Conservation (phyloP, 2,329 filamentous ascomycete species). For the Sclerotinia spermophila region DNA sequence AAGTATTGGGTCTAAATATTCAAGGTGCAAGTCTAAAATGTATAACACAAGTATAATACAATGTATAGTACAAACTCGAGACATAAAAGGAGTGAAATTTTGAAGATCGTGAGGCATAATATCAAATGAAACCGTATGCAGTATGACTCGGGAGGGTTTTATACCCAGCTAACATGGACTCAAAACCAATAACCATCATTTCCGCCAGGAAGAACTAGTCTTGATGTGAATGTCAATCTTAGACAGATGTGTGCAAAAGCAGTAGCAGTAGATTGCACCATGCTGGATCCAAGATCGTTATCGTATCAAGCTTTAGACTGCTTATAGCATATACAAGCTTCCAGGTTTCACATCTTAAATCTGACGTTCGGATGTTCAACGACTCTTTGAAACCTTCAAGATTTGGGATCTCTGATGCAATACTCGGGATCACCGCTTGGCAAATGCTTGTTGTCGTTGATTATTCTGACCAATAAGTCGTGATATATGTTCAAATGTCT, state of each 20-base stretch:
- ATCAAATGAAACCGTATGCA: background rate
- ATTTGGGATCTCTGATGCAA: background rate
- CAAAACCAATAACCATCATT: background rate
- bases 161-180: background rate
- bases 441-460: background rate
- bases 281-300: background rate
- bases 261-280: background rate
- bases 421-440: background rate
- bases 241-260: background rate
- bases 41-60: background rate
- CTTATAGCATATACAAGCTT: background rate
- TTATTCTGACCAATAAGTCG: background rate
- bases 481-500: background rate
- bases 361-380: background rate
- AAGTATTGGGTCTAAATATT: background rate
- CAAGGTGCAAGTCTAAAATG: background rate
- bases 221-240: background rate
- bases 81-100: background rate
- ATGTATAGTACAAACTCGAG: background rate
- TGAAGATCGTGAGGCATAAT: background rate
- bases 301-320: background rate
- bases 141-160: background rate
- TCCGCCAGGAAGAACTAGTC: background rate
- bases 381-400: background rate
- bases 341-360: background rate